Evolutionary conservation across 2,329 filamentous ascomycete genomes (phyloP), one percentile per base, ranked within the genome.

Genomic region (Zasmidium cellare): DNA sequence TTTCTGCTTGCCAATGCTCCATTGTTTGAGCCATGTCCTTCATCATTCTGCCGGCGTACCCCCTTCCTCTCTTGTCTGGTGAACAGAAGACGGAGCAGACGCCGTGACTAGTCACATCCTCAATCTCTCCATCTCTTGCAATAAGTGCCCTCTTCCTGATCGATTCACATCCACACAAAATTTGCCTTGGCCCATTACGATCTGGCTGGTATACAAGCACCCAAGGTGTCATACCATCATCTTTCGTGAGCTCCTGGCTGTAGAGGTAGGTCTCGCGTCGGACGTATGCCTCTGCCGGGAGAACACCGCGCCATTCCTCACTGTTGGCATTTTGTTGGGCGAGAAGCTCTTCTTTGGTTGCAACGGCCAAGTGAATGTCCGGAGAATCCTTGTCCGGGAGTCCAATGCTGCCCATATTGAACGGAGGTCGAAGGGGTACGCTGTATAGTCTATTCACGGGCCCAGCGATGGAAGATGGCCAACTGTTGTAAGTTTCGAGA

Each of bases 11-110:
- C 80, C 81, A 85, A 1, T 70, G 77, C 62, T 80, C 77, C 47
- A 87, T 69, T 60, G 73, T 76, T 53, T 77, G 73, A 14, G 83
- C 86, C 51, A 96, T 71, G 61, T 92, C 86, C 45, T 74, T 73
- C 72, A 92, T 83, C 87, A 94, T 92, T 55, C 87, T 81, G 56
- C 82, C 83, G 0, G 90, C 91, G 74, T 96, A 96, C 19, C 90
- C 89, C 64, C 81, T 82, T 3, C 89, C 87, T 59, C 91, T 77
- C 71, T 82, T 86, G 62, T 83, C 77, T 0, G 84, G 81, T 44
- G 85, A 82, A 2, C 87, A 91, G 73, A 88, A 96, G 12, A 96
- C 91, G 59, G 87, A 90, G 9, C 85, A 89, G 51, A 96, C 83
- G 3, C 89, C 91, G 74, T 96, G 87, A 16, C 85, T 84, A 9